Evolutionary conservation across 2,329 filamentous ascomycete genomes (phyloP).

Genomic region (Zalaria obscura): DNA sequence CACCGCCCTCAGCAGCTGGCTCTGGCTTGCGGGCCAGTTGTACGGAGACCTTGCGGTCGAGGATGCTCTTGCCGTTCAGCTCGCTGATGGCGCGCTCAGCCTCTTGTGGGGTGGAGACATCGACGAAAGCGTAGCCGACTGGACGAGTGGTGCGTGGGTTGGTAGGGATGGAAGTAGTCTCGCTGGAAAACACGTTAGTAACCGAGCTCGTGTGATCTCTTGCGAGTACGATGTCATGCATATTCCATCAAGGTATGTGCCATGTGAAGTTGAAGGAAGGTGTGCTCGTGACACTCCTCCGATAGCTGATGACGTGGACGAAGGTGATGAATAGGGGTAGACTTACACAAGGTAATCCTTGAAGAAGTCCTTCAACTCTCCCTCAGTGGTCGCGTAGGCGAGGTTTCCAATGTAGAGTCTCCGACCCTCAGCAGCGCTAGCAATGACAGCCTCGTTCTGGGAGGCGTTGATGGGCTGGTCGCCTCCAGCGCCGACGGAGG

Average conservation of each 20-base stretch:
- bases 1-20: constrained; percentile 64
- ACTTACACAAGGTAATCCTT: constrained; percentile 98
- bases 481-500: constrained; percentile 30
- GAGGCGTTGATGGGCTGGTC: constrained; percentile 57
- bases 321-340: constrained; percentile 5
- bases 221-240: background rate
- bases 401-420: constrained; percentile 99
- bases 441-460: constrained; percentile 81
- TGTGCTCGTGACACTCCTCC: constrained; percentile 12
- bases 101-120: constrained; percentile 86
- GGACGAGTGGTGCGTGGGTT: constrained; percentile 98
- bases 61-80: constrained; percentile 93
- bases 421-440: constrained; percentile 96
- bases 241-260: background rate
- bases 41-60: constrained; percentile 97
- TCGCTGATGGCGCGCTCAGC: constrained; percentile 90
- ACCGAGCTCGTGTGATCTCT: no score
- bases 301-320: constrained; percentile 1
- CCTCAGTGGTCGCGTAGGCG: constrained; percentile 99
- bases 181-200: constrained; percentile 41
- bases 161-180: constrained; percentile 97
- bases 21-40: constrained; percentile 98
- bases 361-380: constrained; percentile 99
- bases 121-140: constrained; percentile 97
- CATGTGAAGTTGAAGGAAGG: no score